These are phyloP conservation scores for Cercospora brassicicola DNA, from an alignment of 2,329 filamentous ascomycete genomes.

Conservation along the genomic window DNA sequence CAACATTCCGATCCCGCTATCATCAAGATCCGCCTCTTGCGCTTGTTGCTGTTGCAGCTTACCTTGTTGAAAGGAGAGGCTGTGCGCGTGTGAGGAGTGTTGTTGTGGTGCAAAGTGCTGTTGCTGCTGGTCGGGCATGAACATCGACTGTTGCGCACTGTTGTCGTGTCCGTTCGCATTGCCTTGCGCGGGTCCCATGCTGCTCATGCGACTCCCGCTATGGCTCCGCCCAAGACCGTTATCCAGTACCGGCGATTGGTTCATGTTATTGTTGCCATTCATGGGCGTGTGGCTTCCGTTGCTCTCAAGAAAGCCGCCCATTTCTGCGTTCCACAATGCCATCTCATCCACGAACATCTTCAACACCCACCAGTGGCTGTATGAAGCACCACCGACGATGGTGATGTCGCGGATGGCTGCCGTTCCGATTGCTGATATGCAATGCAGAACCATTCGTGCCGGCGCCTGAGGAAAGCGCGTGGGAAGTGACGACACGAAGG, in stretches of 20 bases:
- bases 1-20: slow-evolving; percentile 43
- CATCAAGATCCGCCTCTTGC: slow-evolving; percentile 40
- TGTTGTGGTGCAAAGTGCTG: slow-evolving; percentile 24
- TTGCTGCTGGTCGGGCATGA: slow-evolving; percentile 27
- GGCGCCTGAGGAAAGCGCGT: slow-evolving; percentile 71
- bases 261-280: slow-evolving; percentile 18
- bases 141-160: slow-evolving; percentile 19
- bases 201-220: slow-evolving; percentile 38
- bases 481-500: slow-evolving; percentile 68
- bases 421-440: slow-evolving; percentile 72
- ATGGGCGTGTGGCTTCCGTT: slow-evolving; percentile 11
- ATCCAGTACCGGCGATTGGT: slow-evolving; percentile 31
- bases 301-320: slow-evolving; percentile 77
- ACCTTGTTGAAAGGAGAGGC: slow-evolving; percentile 19
- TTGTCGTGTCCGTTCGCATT: slow-evolving; percentile 21
- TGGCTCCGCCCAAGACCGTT: slow-evolving; percentile 32
- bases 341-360: slow-evolving; percentile 97
- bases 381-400: slow-evolving; percentile 73
- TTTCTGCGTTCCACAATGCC: slow-evolving; percentile 83
- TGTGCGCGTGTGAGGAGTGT: slow-evolving; percentile 22
- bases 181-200: slow-evolving; percentile 33
- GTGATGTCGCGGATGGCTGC: slow-evolving; percentile 80
- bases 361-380: slow-evolving; percentile 91
- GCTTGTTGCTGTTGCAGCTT: slow-evolving; percentile 18
- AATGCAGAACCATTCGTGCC: slow-evolving; percentile 71